These are phyloP conservation scores for Cyclotella kingstonii DNA, from an alignment of 108 stramenopile species.

Conservation along the genomic window DNA sequence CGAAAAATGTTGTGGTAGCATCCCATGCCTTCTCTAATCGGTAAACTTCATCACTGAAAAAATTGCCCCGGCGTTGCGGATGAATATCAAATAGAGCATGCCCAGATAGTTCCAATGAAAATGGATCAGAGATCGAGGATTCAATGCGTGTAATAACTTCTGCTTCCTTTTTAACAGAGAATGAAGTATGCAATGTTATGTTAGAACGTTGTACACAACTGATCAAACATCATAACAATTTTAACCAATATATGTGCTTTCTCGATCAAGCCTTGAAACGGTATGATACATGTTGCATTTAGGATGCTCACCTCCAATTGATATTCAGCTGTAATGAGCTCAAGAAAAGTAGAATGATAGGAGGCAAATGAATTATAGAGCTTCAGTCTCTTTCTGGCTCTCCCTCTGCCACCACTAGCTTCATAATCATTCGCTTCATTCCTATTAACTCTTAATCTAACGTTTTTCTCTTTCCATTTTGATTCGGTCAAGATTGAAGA, in stretches of 20 bases:
- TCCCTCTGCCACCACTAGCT: conserved; percentile 56
- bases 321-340: conserved; percentile 71
- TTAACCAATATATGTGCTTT: not conserved
- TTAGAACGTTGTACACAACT: not conserved
- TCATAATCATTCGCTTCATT: not conserved
- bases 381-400: conserved; percentile 67
- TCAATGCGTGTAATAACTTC: conserved; percentile 73
- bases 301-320: conserved; percentile 56
- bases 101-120: conserved; percentile 61
- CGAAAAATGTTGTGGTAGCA: conserved; percentile 59
- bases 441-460: conserved; percentile 16
- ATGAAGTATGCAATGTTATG: not conserved
- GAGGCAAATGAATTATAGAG: conserved; percentile 70
- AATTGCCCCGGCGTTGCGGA: conserved; percentile 71
- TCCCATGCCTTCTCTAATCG: conserved; percentile 70
- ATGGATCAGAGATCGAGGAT: conserved; percentile 67
- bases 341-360: conserved; percentile 74
- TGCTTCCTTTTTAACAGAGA: conserved; percentile 52
- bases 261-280: not conserved
- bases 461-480: conserved; percentile 50
- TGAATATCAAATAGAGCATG: conserved; percentile 76
- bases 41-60: conserved; percentile 86
- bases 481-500: conserved; percentile 59
- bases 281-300: not conserved
- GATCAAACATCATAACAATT: not conserved